Percentiles rank a stretch among this genome's conserved stretches.
Conservation (phyloP, 2,329 filamentous ascomycete genomes). For the Chaetomiaceae sp. region DNA sequence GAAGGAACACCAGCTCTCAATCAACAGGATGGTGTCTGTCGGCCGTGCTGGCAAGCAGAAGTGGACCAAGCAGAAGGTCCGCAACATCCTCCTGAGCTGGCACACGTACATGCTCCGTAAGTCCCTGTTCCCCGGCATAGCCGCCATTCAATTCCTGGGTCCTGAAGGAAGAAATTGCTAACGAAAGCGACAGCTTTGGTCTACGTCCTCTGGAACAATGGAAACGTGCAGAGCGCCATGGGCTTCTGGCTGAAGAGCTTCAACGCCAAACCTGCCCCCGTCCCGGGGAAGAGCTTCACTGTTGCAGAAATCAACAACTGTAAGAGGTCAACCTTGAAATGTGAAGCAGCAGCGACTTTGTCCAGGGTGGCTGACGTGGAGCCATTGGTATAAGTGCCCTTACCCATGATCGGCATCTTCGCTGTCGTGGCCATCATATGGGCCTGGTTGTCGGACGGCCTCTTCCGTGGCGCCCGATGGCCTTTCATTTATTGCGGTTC, state of each 20-base stretch:
- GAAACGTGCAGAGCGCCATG: not conserved
- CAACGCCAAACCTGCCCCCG: not conserved
- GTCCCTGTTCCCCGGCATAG: too few relatives aligned
- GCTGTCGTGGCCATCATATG: not conserved
- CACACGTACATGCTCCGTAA: not conserved
- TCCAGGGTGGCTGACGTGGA: too few relatives aligned
- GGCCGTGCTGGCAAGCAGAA: not conserved
- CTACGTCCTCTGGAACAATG: constrained; percentile 1
- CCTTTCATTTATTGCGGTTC: not conserved
- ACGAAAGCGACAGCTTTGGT: not conserved
- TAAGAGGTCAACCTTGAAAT: too few relatives aligned
- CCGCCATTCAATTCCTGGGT: too few relatives aligned
- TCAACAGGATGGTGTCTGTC: not conserved
- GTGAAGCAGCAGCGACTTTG: too few relatives aligned
- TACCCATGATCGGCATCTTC: not conserved
- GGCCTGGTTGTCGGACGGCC: not conserved
- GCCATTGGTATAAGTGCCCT: too few relatives aligned
- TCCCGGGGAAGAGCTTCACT: not conserved
- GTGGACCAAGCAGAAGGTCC: not conserved
- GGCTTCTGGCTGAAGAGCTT: constrained; percentile 3
- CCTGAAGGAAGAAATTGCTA: too few relatives aligned
- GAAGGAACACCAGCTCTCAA: not conserved
- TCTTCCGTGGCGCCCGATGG: not conserved
- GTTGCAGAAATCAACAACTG: not conserved
- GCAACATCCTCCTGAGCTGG: not conserved